Percentiles rank a stretch among this genome's conserved stretches.
These are phyloP conservation scores for Thielaviopsis ethacetica DNA, from an alignment of 2,329 filamentous ascomycete species.

Conservation along the genomic window DNA sequence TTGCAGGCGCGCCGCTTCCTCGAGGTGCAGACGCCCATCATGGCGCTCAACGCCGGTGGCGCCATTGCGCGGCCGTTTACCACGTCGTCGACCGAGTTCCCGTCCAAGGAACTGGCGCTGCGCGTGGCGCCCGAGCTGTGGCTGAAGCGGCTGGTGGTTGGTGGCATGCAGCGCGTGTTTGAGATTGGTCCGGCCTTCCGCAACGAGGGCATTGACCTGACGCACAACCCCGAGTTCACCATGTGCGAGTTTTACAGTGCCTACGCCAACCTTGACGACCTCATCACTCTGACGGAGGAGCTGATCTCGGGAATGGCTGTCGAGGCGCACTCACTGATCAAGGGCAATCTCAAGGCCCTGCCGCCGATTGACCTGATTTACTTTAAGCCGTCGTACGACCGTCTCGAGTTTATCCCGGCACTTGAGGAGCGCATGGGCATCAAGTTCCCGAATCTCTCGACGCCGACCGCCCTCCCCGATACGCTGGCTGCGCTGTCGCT, in stretches of 20 bases:
- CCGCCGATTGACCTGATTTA: conserved; percentile 28
- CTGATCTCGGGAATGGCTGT: conserved; percentile 45
- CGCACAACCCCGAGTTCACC: conserved; percentile 93
- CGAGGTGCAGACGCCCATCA: conserved; percentile 81
- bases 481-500: conserved; percentile 39
- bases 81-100: conserved; percentile 62
- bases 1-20: conserved; percentile 58
- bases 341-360: conserved; percentile 28
- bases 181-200: conserved; percentile 87
- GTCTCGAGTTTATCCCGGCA: conserved; percentile 67
- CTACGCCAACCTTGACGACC: conserved; percentile 57
- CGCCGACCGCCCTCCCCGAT: conserved; percentile 37
- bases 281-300: conserved; percentile 61
- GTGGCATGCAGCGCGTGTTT: conserved; percentile 75
- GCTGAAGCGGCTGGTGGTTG: conserved; percentile 81
- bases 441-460: conserved; percentile 46
- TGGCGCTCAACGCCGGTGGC: conserved; percentile 70
- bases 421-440: conserved; percentile 53
- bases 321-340: conserved; percentile 31
- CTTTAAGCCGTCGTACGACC: conserved; percentile 40
- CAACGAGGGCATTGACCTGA: conserved; percentile 81
- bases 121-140: conserved; percentile 89
- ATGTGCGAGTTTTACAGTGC: conserved; percentile 95
- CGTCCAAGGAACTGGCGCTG: conserved; percentile 54
- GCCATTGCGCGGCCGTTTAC: conserved; percentile 76